These are phyloP conservation scores for Acer negundo DNA, from an alignment of 345 rosid genomes.

Conservation along the genomic window DNA sequence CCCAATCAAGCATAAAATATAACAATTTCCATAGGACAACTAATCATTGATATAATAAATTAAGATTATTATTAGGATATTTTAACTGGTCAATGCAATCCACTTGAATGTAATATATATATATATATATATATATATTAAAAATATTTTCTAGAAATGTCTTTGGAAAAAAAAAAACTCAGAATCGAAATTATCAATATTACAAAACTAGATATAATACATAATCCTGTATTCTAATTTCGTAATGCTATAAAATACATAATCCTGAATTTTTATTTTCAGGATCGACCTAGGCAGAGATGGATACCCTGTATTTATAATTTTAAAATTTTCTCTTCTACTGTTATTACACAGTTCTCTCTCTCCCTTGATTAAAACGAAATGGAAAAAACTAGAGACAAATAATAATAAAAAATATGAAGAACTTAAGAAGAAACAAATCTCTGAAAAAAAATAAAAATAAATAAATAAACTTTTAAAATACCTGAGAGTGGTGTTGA, in stretches of 20 bases:
- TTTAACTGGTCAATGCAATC: neutral
- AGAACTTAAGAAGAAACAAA: neutral
- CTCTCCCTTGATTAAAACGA: neutral
- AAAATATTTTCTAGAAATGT: no score
- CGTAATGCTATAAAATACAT: no score
- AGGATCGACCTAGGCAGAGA: no score
- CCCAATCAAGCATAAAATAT: neutral
- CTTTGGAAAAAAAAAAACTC: no score
- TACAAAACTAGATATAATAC: no score
- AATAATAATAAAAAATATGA: neutral
- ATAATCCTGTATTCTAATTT: no score
- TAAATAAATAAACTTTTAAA: neutral
- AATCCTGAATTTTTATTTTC: no score
- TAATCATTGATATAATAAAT: neutral
- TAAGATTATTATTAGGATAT: neutral
- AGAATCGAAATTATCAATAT: no score
- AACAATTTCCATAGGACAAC: neutral
- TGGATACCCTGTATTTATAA: neutral
- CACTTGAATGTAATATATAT: neutral
- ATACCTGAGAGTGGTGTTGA: conserved; percentile 42
- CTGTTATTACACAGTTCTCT: neutral
- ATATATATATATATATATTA: neutral
- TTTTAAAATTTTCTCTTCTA: neutral
- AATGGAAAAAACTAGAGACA: neutral
- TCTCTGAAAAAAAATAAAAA: neutral